phyloP scores from a whole-genome alignment of 75 land plant species.

The Selaginella tamariscina region DNA sequence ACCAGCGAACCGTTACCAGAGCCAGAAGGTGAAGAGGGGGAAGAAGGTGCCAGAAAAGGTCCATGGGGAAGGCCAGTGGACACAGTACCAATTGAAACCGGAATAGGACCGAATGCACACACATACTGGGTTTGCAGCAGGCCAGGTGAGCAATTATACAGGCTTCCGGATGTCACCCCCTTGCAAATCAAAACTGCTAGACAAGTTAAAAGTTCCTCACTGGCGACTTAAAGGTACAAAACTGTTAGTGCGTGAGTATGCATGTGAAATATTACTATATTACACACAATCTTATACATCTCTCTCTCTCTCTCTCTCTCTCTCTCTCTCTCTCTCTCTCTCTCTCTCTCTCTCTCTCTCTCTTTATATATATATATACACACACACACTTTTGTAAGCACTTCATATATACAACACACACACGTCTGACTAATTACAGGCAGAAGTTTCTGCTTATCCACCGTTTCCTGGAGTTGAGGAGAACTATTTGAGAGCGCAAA shows the following conservation, averaged over 20 bases:
- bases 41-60: constrained; percentile 12
- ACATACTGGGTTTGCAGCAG: constrained; percentile 29
- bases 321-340: no score
- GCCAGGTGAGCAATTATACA: constrained; percentile 17
- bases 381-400: no score
- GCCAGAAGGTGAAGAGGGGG: constrained; percentile 18
- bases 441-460: constrained; percentile 34
- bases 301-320: no score
- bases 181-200: constrained; percentile 32
- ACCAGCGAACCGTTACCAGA: constrained; percentile 19
- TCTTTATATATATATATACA: no score
- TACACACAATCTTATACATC: no score
- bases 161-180: constrained; percentile 28
- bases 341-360: no score
- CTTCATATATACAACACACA: no score
- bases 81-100: constrained; percentile 21
- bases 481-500: constrained; percentile 33
- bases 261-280: no score
- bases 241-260: no score
- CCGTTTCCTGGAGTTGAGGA: constrained; percentile 33
- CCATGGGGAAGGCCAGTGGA: constrained; percentile 30
- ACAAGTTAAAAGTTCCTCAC: constrained; percentile 25
- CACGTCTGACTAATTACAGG: constrained; percentile 23
- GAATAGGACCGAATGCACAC: constrained; percentile 27
- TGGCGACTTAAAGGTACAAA: constrained; percentile 24